Conservation (phyloP, 2,329 filamentous ascomycete genomes). For the Hypomyces rosellus region DNA sequence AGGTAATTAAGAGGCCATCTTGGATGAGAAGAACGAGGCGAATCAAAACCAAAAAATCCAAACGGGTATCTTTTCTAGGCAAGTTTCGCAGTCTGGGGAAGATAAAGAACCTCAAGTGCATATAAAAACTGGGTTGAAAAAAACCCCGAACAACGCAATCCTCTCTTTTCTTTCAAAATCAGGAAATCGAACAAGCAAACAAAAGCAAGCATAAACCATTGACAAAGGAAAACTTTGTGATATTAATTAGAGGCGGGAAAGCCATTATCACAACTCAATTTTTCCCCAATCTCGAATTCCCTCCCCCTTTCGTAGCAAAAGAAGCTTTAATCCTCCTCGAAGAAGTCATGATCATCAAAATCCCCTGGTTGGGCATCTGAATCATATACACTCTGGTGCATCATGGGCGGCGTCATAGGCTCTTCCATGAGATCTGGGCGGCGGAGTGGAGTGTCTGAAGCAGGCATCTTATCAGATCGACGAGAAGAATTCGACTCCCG, state of each 20-base stretch:
- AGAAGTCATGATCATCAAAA: slow-evolving; percentile 55
- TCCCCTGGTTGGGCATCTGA: slow-evolving; percentile 53
- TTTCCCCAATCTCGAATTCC: not conserved
- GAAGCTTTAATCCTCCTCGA: slow-evolving; percentile 36
- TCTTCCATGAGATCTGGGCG: slow-evolving; percentile 31
- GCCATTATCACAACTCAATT: not conserved
- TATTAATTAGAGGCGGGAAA: too few relatives aligned
- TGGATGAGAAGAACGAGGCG: not conserved
- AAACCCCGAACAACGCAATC: not conserved
- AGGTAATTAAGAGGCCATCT: not conserved
- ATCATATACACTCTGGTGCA: slow-evolving; percentile 53
- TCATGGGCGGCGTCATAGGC: slow-evolving; percentile 57
- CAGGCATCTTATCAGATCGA: slow-evolving; percentile 34
- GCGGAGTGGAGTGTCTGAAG: slow-evolving; percentile 37
- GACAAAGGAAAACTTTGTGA: slow-evolving; percentile 1
- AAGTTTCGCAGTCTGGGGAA: slow-evolving; percentile 25
- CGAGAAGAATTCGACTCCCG: slow-evolving; percentile 28
- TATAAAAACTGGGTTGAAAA: not conserved
- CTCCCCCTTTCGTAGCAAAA: not conserved
- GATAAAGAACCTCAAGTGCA: slow-evolving; percentile 1
- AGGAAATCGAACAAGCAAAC: not conserved
- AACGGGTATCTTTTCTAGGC: slow-evolving; percentile 35
- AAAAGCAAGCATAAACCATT: slow-evolving; percentile 1
- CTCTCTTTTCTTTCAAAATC: slow-evolving; percentile 1
- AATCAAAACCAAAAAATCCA: slow-evolving; percentile 29